Base-by-base conservation (phyloP, 805 yeast genomes). In the Hanseniaspora osmophila region DNA sequence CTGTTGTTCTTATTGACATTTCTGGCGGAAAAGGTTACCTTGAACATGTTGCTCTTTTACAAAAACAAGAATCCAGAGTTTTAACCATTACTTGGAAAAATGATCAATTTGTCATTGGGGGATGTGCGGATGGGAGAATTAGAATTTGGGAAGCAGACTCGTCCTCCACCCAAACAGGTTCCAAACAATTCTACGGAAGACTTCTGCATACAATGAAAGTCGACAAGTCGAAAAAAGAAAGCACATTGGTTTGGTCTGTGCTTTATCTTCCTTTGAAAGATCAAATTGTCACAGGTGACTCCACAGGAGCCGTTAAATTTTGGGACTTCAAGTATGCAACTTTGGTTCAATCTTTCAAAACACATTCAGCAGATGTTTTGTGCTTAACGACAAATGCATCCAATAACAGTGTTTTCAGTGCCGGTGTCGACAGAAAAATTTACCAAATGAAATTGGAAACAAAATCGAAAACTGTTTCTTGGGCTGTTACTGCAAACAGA, bases 241-340 rank as follows among this genome's bases (percentile, higher is more conserved):
- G 92, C 45, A 87, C 97, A 2, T 68, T 92, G 49, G 92, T 92
- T 7, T 92, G 99, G 99, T 71, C 86, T 33, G 78, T 92, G 1
- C 54, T 71, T 40, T 78, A 78, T 30, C 65, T 88, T 48, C 77
- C 81, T 5, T 59, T 67, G 38, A 73, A 74, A 43, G 69, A 75
- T 45, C 94, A 86, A 60, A 73, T 92, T 48, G 94, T 85, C n/a
- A 78, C 87, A 49, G 98, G 97, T 45, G 99, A 92, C 65, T 87
- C 96, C 6, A 90, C 96, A 1, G 99, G 99, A 1, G 72, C 84
- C 9, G 75, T 92, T 44, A 90, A 90, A 62, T 74, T 92, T 51
- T 92, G 99, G 99, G 95, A 90, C 56, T 69, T 81, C 50, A 72
- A 75, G 42, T 80, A 76, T 52, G 78, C 78, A 52, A 79, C 95